Base-by-base conservation (phyloP, 768 basidiomycete genomes). In the Suillus spraguei region DNA sequence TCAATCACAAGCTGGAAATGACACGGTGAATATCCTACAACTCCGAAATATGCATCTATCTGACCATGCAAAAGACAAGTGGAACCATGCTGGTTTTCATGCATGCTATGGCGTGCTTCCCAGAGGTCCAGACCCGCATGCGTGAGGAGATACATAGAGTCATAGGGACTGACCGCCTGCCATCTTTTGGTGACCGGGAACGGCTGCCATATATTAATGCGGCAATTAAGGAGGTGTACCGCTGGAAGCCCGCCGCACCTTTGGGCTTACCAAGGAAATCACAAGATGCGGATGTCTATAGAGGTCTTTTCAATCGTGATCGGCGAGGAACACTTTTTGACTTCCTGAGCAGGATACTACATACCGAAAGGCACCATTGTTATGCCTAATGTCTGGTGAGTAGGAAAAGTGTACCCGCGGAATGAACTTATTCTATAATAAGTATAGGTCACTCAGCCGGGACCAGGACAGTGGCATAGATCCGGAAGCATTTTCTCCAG, bases 91-190 rank as follows among this genome's bases (percentile, higher is more conserved):
- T 64, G 28, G 42, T 39, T 36, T 64, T 64, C 36, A 64, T 64
- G 16, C 46, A 62, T 41, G 60, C 60, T 16, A 63, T 60, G 60
- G 60, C 53, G 11, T 60, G 42, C 22, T 60, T 35, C 52, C 60
- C 60, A 20, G 53, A 60, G 33, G 53, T 60, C 16, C 60, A 60
- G 22, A 32, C 32, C 16, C 42, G 52, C 24, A 58, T 58, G 39
- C 56, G 56, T 11, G 56, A 58, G 38, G 84, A 87, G 69, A 75
- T 87, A 55, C 83, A 86, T 67, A 64, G 61, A 42, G 80, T 85
- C 6, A 70, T 80, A 62, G 82, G 69, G 11, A 61, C 32, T 17
- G 64, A 76, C 44, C 79, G 83, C 41, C 72, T 85, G 28, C 85
- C 84, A 13, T 64, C 66, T 24, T 75, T 80, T 59, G 24, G 2